A percentile compares a stretch with the other conserved stretches of the same genome.
phyloP scores from a whole-genome alignment of 257 asterid species.

The Solanum neorickii region DNA sequence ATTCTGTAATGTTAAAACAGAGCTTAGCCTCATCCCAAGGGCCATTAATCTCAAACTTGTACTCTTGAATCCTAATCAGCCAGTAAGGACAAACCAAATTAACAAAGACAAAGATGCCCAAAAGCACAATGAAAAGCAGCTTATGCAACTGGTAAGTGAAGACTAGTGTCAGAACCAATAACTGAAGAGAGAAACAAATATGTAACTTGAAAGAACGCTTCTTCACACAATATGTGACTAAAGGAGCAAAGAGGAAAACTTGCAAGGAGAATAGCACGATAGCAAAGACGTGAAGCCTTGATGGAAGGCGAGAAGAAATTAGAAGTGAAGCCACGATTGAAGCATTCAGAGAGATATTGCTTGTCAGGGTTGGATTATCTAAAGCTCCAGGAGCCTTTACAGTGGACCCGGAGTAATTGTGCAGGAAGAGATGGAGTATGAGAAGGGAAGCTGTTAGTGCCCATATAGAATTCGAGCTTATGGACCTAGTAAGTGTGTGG shows the following conservation, averaged over 20 bases:
- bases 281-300: constrained; percentile 74
- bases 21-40: constrained; percentile 99
- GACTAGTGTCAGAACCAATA: constrained; percentile 40
- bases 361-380: constrained; percentile 36
- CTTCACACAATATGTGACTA: constrained; percentile 60
- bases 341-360: constrained; percentile 50
- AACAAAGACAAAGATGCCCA: constrained; percentile 46
- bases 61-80: constrained; percentile 81
- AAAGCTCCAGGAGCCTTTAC: constrained; percentile 51
- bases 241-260: constrained; percentile 78
- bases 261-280: constrained; percentile 78
- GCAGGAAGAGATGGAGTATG: constrained; percentile 32
- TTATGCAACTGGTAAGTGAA: constrained; percentile 38
- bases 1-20: constrained; percentile 64
- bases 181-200: constrained; percentile 45
- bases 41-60: constrained; percentile 92
- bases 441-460: constrained; percentile 65
- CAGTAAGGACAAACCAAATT: constrained; percentile 85
- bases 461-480: constrained; percentile 91
- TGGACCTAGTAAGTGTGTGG: constrained; percentile 75
- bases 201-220: constrained; percentile 60
- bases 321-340: constrained; percentile 84
- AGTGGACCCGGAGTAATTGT: constrained; percentile 33
- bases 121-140: constrained; percentile 44
- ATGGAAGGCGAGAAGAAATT: constrained; percentile 86